Percentiles rank a stretch among this genome's conserved stretches.
phyloP scores from a whole-genome alignment of 169 alveolate species.

The Condylostoma magnum region DNA sequence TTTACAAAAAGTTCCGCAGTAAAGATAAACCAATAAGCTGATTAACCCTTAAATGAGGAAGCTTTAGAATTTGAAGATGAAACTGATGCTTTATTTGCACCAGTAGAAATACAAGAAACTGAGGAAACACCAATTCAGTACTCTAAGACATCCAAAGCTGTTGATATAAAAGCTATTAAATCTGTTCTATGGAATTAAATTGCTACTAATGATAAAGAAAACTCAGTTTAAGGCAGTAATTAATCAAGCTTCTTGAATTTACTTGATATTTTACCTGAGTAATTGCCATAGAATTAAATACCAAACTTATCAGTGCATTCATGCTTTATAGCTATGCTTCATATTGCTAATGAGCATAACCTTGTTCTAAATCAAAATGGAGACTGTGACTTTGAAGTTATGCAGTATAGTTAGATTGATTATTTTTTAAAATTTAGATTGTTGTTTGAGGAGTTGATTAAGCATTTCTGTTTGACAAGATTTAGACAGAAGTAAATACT shows the following conservation, averaged over 20 bases:
- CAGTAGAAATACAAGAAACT: background rate
- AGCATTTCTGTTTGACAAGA: too few species aligned
- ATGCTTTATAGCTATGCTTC: constrained; percentile 23
- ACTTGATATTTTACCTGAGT: background rate
- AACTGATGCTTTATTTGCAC: background rate
- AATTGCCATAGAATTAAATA: background rate
- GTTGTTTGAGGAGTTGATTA: too few species aligned
- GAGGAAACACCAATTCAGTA: background rate
- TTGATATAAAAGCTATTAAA: too few species aligned
- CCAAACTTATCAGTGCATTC: constrained; percentile 19
- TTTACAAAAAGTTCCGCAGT: constrained; percentile 18
- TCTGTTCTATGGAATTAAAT: too few species aligned
- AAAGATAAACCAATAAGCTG: background rate
- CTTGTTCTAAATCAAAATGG: background rate
- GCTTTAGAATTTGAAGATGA: background rate
- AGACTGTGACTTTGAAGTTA: constrained; percentile 14
- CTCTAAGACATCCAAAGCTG: background rate
- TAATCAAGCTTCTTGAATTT: background rate
- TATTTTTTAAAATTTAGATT: too few species aligned
- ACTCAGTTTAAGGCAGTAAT: background rate
- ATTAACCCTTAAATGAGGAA: background rate
- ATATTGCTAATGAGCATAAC: constrained; percentile 27
- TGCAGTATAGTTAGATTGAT: too few species aligned
- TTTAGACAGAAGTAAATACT: too few species aligned
- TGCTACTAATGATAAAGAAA: background rate